Conservation (phyloP, 78 protist genomes). For the Isochrysis galbana region DNA sequence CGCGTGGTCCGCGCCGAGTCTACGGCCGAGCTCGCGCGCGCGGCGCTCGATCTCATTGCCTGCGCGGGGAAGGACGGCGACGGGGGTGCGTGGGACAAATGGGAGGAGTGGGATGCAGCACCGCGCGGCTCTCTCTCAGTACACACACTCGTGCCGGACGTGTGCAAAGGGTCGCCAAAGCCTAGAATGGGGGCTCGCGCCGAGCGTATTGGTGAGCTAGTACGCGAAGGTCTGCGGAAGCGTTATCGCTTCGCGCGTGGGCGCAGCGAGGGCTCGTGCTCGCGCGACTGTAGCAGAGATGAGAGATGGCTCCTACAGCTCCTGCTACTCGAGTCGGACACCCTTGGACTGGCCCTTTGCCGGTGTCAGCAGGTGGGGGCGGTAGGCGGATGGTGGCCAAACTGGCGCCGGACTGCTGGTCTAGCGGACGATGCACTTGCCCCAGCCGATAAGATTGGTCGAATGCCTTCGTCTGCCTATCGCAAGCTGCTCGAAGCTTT, state of each 20-base stretch:
- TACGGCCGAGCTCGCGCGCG: background rate
- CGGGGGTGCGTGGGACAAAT: background rate
- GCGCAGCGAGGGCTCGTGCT: background rate
- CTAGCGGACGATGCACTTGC: background rate
- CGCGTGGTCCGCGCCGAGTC: too few relatives aligned
- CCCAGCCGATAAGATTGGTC: background rate
- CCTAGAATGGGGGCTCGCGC: background rate
- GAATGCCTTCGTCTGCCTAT: slow-evolving; percentile 4
- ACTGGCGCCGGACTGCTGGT: background rate
- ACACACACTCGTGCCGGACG: background rate
- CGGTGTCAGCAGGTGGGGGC: background rate
- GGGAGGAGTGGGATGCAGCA: background rate
- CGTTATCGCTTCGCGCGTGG: too few relatives aligned
- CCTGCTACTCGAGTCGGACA: background rate
- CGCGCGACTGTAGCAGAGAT: background rate
- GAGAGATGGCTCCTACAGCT: background rate
- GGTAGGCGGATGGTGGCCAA: background rate
- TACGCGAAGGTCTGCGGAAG: background rate
- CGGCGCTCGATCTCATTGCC: background rate
- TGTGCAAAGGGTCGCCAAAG: background rate
- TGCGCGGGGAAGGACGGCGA: background rate
- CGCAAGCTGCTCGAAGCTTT: background rate
- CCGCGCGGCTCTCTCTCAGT: background rate
- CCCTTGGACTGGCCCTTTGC: background rate
- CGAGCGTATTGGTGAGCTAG: background rate